These are phyloP conservation scores for Scutellaria baicalensis DNA, from an alignment of 257 asterid species.

Conservation along the genomic window DNA sequence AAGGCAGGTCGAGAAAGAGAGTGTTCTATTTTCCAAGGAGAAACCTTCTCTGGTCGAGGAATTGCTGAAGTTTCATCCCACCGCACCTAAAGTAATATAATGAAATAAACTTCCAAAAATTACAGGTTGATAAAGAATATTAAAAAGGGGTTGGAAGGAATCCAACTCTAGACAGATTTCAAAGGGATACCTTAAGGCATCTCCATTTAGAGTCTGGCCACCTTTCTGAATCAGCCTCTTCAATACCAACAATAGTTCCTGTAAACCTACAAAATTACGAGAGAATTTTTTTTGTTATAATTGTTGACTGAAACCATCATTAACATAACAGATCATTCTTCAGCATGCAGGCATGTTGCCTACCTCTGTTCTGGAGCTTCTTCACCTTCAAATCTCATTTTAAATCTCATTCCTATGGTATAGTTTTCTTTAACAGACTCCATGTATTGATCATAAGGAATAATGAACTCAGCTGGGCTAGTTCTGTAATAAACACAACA, in stretches of 20 bases:
- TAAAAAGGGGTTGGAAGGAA: neutral
- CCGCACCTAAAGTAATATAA: constrained; percentile 48
- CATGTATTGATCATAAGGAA: constrained; percentile 75
- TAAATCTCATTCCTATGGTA: constrained; percentile 92
- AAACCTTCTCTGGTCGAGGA: constrained; percentile 89
- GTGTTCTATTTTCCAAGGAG: constrained; percentile 96
- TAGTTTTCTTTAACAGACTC: constrained; percentile 71
- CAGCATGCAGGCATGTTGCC: neutral
- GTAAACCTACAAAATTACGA: constrained; percentile 49
- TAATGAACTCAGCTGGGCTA: constrained; percentile 86
- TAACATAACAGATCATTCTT: neutral
- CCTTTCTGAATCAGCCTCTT: constrained; percentile 62
- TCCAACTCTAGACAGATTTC: neutral
- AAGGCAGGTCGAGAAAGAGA: constrained; percentile 83
- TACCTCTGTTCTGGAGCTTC: constrained; percentile 99
- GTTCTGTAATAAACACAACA: constrained; percentile 40
- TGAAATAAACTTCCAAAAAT: neutral
- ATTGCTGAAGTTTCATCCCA: constrained; percentile 93
- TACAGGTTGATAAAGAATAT: neutral
- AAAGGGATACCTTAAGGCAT: constrained; percentile 63
- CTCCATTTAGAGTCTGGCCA: constrained; percentile 98
- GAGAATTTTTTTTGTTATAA: neutral
- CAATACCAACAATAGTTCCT: constrained; percentile 87
- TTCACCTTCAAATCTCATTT: constrained; percentile 99
- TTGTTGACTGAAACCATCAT: too few species aligned